phyloP scores from a whole-genome alignment of 805 yeast genomes.

The Maudiozyma saulgeensis region DNA sequence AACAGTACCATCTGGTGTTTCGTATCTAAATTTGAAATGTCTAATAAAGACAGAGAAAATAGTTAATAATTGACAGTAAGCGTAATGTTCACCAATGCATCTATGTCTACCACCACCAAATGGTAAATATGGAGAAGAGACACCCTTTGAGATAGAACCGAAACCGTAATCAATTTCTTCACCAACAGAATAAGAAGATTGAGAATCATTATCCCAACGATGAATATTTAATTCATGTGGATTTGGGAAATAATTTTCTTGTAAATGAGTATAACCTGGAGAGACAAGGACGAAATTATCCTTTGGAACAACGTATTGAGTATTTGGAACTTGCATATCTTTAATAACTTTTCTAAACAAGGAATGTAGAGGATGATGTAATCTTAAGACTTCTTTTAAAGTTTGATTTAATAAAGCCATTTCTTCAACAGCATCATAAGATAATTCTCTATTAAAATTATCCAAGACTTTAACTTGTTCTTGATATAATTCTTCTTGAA shows the following conservation, averaged over 20 bases:
- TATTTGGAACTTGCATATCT: constrained; percentile 69
- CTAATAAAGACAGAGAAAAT: constrained; percentile 66
- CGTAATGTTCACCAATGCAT: constrained; percentile 98
- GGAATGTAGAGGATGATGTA: constrained; percentile 95
- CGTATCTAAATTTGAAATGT: constrained; percentile 66
- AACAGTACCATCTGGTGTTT: constrained; percentile 39
- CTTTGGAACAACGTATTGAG: constrained; percentile 71
- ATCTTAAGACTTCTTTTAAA: constrained; percentile 86
- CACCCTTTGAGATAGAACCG: constrained; percentile 94
- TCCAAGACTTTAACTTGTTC: constrained; percentile 63
- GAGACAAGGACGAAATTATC: constrained; percentile 87
- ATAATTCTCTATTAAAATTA: constrained; percentile 47
- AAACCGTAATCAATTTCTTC: constrained; percentile 82
- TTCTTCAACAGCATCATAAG: constrained; percentile 74
- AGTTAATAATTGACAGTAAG: constrained; percentile 85
- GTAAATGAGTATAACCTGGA: constrained; percentile 84
- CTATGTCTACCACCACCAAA: constrained; percentile 99
- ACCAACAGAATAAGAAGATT: constrained; percentile 25
- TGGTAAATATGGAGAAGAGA: constrained; percentile 88
- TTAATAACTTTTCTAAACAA: constrained; percentile 83
- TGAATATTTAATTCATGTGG: constrained; percentile 69
- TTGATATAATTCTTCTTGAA: constrained; percentile 70
- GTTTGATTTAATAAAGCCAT: constrained; percentile 75
- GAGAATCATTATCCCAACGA: constrained; percentile 61
- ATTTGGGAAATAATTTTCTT: constrained; percentile 69